Conservation (phyloP, 768 basidiomycete genomes). For the Rickenella mellea region DNA sequence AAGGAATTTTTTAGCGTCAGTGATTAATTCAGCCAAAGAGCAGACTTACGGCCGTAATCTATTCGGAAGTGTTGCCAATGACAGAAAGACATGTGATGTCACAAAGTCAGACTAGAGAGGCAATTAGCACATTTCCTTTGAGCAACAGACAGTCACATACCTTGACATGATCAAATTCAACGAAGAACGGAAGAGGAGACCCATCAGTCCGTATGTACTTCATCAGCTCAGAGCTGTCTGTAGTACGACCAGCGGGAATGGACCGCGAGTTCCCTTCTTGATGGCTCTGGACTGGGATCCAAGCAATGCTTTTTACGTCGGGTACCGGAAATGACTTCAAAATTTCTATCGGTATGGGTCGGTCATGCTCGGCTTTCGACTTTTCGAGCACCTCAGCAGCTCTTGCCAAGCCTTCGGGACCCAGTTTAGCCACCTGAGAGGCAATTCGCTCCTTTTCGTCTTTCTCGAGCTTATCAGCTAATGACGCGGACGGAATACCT, state of each 20-base stretch:
- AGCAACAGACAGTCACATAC: slow-evolving; percentile 26
- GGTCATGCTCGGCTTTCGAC: slow-evolving; percentile 82
- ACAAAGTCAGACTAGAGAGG: slow-evolving; percentile 80
- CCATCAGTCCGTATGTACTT: slow-evolving; percentile 64
- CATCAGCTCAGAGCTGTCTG: slow-evolving; percentile 36
- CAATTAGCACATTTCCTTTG: slow-evolving; percentile 6
- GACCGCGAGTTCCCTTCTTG: slow-evolving; percentile 49
- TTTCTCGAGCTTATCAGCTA: slow-evolving; percentile 72
- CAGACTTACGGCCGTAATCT: slow-evolving; percentile 63
- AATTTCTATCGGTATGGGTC: slow-evolving; percentile 71
- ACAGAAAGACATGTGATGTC: slow-evolving; percentile 69
- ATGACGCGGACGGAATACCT: slow-evolving; percentile 80
- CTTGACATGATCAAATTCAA: slow-evolving; percentile 90
- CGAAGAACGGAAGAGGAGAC: slow-evolving; percentile 68
- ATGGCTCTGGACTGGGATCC: slow-evolving; percentile 70
- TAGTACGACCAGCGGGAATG: slow-evolving; percentile 14
- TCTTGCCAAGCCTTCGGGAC: slow-evolving; percentile 69
- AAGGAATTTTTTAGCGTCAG: slow-evolving; percentile 7
- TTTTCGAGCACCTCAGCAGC: slow-evolving; percentile 60
- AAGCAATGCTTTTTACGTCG: slow-evolving; percentile 80
- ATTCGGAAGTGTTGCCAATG: slow-evolving; percentile 61
- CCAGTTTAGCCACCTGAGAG: slow-evolving; percentile 58
- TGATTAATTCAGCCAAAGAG: neutral
- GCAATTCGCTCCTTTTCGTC: slow-evolving; percentile 74
- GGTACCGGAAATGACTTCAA: slow-evolving; percentile 86